Evolutionary conservation across 768 basidiomycete genomes (phyloP), one percentile per base, ranked within the genome.

Genomic region (Mycena chlorophos): DNA sequence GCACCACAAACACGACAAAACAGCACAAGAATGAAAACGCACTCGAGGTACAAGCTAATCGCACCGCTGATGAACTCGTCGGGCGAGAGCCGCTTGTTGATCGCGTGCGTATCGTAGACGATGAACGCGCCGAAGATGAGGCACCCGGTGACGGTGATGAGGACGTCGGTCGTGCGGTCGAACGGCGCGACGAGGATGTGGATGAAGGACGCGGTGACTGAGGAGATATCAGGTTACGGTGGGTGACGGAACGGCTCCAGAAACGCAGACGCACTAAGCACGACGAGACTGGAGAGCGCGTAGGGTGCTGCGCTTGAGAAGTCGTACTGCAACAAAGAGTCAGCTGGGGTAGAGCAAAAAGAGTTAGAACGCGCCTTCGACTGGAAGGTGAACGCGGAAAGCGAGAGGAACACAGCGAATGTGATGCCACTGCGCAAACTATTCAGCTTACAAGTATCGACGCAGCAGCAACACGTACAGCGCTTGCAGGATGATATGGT

Each of bases 331-430:
- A 31, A 54, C 22, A 17, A 20, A 42, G 40, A 8, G 40, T 22
- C 40, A 47, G 26, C 20, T 39, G 27, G 14, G 49, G 28, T 56
- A 30, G 16, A 4, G 42, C 29, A 29, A 20, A 2, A 51, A 28
- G 51, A 17, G n/a, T n/a, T 57, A 58, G 30, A 16, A 54, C 77
- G 25, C 56, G 88, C 90, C 80, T 96, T 96, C 52, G 89, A 91
- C 70, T 95, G 94, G 68, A 96, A 77, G 1, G 96, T 97, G 77
- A 97, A 98, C 50, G 98, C 70, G 0, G 94, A 97, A 57, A 99
- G 73, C 2, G 95, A 96, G 31, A 92, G 70, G 81, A 99, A 98
- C 43, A 98, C 87, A 13, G 93, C 93, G 3, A 90, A 73, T 1
- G 94, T 97, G 66, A 97, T 92, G 48, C 94, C 71, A 50, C 88